Evolutionary conservation across 2,329 filamentous ascomycete genomes (phyloP), one percentile per base, ranked within the genome.

Genomic region (Scedosporium minutisporum): DNA sequence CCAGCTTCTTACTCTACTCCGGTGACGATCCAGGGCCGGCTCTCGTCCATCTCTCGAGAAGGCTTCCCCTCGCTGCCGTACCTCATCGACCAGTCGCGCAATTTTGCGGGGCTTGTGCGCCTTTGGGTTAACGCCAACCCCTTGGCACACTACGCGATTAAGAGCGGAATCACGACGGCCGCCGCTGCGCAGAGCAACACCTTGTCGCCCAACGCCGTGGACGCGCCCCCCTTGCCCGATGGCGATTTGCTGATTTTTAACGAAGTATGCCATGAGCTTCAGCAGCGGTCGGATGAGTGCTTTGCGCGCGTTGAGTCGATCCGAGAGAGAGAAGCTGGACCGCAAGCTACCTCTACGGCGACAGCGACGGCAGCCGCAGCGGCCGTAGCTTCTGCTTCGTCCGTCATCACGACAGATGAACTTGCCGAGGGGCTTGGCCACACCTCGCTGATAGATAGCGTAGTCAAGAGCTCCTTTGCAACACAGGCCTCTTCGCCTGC

Each of bases 31-130:
- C 83, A 96, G 51, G 87, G 88, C 53, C 88, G 95, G 0, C 77
- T 97, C 14, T 88, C 91, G 6, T 85, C 88, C 9, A 87, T 88
- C 0, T 91, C 90, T 7, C 85, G 91, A 63, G 95, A 99, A 76
- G 95, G 95, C 0, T 96, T 97, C 69, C 93, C 93, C 0, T 95
- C 90, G 57, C 79, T 99, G 14, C 95, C 95, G 0, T 97, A 96
- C 71, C 82, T 99, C 3, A 90, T 99, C 65, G 95, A 99, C 68
- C 88, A 93, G 65, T 86, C 92, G 6, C 86, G 91, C 65, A 93
- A 90, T 68, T 92, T 93, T 68, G 91, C 95, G 0, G 87, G 88
- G 44, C 77, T 99, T 18, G 88, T 96, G 23, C 89, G 89, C 69
- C 77, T 95, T 12, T 96, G 90, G 90, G 80, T 89, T 0, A 87